A percentile compares a stretch with the other conserved stretches of the same genome.
These are phyloP conservation scores for Inosperma sp. DNA, from an alignment of 768 basidiomycete genomes.

Conservation along the genomic window DNA sequence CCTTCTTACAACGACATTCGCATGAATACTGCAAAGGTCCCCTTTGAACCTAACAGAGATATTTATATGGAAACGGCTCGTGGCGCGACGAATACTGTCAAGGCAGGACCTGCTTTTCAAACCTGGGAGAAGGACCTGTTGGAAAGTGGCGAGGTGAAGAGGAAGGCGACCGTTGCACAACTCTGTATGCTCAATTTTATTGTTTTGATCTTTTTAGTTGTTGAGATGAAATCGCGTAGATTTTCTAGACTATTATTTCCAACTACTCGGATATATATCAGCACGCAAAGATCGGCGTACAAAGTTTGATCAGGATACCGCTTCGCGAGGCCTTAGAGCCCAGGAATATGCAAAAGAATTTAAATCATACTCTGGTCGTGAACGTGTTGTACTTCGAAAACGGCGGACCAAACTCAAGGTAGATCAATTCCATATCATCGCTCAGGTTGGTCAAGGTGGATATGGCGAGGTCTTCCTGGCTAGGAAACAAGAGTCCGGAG, in stretches of 20 bases:
- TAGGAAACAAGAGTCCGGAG: slow-evolving; percentile 89
- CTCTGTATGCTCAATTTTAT: slow-evolving; percentile 59
- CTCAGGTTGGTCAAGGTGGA: slow-evolving; percentile 97
- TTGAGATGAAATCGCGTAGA: slow-evolving; percentile 41
- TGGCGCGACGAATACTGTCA: slow-evolving; percentile 48
- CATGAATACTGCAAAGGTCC: slow-evolving; percentile 62
- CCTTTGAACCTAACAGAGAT: slow-evolving; percentile 44
- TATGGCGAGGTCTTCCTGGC: slow-evolving; percentile 98
- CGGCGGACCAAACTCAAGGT: slow-evolving; percentile 90
- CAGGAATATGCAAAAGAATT: slow-evolving; percentile 72
- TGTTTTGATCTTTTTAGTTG: background rate
- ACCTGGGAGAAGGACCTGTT: slow-evolving; percentile 85
- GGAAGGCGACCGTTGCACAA: slow-evolving; percentile 96
- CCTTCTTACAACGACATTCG: slow-evolving; percentile 42
- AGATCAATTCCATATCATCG: slow-evolving; percentile 97
- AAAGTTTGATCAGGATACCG: slow-evolving; percentile 80
- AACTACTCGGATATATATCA: slow-evolving; percentile 84
- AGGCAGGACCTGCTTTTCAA: slow-evolving; percentile 49
- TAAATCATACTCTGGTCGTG: slow-evolving; percentile 89
- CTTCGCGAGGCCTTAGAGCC: slow-evolving; percentile 53
- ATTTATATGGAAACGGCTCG: slow-evolving; percentile 67
- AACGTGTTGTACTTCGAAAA: slow-evolving; percentile 87
- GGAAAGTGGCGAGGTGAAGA: slow-evolving; percentile 80
- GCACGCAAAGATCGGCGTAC: slow-evolving; percentile 79
- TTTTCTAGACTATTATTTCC: slow-evolving; percentile 98